Base-by-base conservation (phyloP, 495 filamentous ascomycete species). In the Daldinia decipiens region DNA sequence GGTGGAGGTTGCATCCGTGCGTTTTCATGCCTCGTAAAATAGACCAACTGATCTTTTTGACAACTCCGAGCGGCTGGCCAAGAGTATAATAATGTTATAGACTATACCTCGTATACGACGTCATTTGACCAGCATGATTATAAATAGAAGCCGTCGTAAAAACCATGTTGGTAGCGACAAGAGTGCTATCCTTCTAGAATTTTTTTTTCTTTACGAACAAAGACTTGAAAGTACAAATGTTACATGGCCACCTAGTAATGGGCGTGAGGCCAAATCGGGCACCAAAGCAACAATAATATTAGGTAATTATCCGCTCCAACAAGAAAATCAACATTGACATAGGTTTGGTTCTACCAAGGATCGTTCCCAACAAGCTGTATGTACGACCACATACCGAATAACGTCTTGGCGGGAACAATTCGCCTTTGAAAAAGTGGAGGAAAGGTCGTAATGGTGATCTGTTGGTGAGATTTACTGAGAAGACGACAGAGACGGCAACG, bases 1-100 rank as follows among this genome's bases (percentile, higher is more conserved):
- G 21, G 12, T 24, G 19, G 34, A 24, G n/a, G 54, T 57, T 57
- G 40, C 32, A 38, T 57, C 54, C 15, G 32, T 34, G 54, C 19
- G n/a, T 12, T 27, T 11, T 54, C n/a, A 12, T 31, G n/a, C n/a
- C 15, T 56, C 31, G 31, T 56, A 36, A 47, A 47, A 34, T 56
- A 11, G 17, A 2, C 31, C 29, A 31, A 36, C 53, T 36, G 31
- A 24, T 34, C 31, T 56, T 56, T 56, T 47, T 24, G 8, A 47
- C 4, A 47, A 47, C 1, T 24, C 19, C 19, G 3, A 13, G 43
- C 43, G 43, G 43, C 17, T 47, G 43, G 43, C 15, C 17, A 47
- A 47, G 43, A 47, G 17, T 17, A 21, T 47, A 5, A 47, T 47
- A 47, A 1, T 12, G 19, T 47, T 9, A 47, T 29, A 24, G 15